Evolutionary conservation across 2,329 filamentous ascomycete genomes (phyloP).

Genomic region (Pochonia chlamydosporia): DNA sequence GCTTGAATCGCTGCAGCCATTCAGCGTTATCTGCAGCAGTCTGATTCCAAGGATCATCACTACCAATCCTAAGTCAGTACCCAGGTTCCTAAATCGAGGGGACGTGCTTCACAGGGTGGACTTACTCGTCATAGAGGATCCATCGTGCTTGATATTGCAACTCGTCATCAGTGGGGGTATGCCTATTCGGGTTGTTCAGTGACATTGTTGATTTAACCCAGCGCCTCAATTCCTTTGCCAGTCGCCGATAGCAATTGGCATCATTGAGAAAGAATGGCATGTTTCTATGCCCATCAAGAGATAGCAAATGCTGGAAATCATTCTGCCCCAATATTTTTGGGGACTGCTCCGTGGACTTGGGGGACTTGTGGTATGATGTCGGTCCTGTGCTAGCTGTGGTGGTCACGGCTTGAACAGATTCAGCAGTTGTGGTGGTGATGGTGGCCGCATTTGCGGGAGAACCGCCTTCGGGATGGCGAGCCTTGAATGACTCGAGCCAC

Average conservation of each 20-base stretch:
- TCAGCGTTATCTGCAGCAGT: slow-evolving; percentile 58
- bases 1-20: slow-evolving; percentile 59
- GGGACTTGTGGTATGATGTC: slow-evolving; percentile 10
- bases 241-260: slow-evolving; percentile 53
- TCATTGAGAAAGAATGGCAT: slow-evolving; percentile 48
- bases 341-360: slow-evolving; percentile 11
- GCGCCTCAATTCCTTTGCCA: slow-evolving; percentile 47
- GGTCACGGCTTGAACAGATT: background rate
- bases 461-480: slow-evolving; percentile 31
- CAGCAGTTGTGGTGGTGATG: slow-evolving; percentile 5
- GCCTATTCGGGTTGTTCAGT: slow-evolving; percentile 52
- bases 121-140: slow-evolving; percentile 57
- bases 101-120: slow-evolving; percentile 9
- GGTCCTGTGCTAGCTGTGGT: background rate
- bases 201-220: slow-evolving; percentile 50
- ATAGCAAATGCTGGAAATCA: slow-evolving; percentile 9
- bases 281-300: slow-evolving; percentile 8
- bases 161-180: slow-evolving; percentile 55
- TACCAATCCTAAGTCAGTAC: slow-evolving; percentile 18
- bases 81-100: background rate
- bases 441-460: background rate
- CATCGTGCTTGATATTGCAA: slow-evolving; percentile 59
- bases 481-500: slow-evolving; percentile 49
- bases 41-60: slow-evolving; percentile 59
- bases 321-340: slow-evolving; percentile 3